Conservation (phyloP, 495 filamentous ascomycete species). For the Thermothielavioides terrestris region DNA sequence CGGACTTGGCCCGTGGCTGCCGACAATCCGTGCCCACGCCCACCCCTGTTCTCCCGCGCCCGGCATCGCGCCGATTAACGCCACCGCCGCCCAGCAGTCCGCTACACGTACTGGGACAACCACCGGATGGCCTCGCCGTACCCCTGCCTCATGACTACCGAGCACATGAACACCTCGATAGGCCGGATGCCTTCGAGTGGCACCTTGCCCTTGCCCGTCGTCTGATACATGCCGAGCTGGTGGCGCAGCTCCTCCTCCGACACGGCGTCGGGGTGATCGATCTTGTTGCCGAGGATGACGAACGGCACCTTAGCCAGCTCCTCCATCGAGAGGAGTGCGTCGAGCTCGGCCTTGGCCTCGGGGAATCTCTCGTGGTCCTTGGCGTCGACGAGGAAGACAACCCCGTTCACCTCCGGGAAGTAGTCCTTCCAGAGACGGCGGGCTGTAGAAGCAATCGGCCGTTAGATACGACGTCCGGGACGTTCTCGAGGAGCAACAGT, state of each 20-base stretch:
- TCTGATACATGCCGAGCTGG: slow-evolving; percentile 87
- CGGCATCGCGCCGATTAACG: background rate
- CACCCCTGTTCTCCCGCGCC: background rate
- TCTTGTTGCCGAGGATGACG: slow-evolving; percentile 95
- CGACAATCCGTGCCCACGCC: background rate
- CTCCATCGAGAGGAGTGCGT: slow-evolving; percentile 90
- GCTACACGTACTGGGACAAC: slow-evolving; percentile 70
- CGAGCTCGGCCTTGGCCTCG: slow-evolving; percentile 93
- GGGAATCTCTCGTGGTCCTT: slow-evolving; percentile 89
- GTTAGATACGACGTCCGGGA: too few species aligned
- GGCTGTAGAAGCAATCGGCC: slow-evolving; percentile 42
- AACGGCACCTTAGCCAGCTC: slow-evolving; percentile 90
- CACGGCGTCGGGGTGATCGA: slow-evolving; percentile 91
- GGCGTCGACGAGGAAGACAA: slow-evolving; percentile 96
- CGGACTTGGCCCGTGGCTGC: background rate
- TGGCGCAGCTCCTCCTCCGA: slow-evolving; percentile 89
- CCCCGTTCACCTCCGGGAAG: slow-evolving; percentile 96
- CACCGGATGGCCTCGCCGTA: slow-evolving; percentile 75
- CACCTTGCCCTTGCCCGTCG: slow-evolving; percentile 96
- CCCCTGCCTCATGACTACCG: slow-evolving; percentile 92
- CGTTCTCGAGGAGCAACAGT: too few species aligned
- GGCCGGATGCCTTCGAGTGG: slow-evolving; percentile 89
- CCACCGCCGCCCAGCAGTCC: background rate
- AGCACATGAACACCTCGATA: slow-evolving; percentile 99
- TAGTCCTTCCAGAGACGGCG: slow-evolving; percentile 97